phyloP scores from a whole-genome alignment of 768 basidiomycete species.

The Peribolospora baueri region DNA sequence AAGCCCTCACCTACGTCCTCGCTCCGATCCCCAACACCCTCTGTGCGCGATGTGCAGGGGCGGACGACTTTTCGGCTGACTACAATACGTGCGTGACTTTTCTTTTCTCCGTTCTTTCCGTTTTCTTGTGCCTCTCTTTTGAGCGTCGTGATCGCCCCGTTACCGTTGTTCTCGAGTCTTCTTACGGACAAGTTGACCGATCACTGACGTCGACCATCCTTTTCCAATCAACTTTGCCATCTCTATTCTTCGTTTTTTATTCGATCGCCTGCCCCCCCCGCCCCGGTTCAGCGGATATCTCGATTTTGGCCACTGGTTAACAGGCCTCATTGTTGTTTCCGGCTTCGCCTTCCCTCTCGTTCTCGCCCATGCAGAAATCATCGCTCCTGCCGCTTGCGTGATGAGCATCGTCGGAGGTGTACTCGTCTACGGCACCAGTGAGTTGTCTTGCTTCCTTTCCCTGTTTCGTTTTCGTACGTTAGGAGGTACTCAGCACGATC shows the following conservation, averaged over 20 bases:
- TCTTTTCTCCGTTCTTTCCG: not conserved
- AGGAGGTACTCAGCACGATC: no score
- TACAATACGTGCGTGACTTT: slow-evolving; percentile 26
- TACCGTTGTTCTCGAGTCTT: no score
- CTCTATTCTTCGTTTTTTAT: not conserved
- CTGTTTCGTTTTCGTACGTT: no score
- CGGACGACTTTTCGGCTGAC: slow-evolving; percentile 61
- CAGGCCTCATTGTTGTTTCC: slow-evolving; percentile 65
- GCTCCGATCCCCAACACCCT: slow-evolving; percentile 88
- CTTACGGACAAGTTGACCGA: no score
- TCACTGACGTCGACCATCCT: no score
- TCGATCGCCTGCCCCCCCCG: not conserved
- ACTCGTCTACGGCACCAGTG: slow-evolving; percentile 13
- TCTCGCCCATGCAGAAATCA: slow-evolving; percentile 72
- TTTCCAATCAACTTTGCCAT: not conserved
- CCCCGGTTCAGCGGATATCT: slow-evolving; percentile 21
- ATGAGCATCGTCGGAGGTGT: slow-evolving; percentile 93
- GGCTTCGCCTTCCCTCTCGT: slow-evolving; percentile 83
- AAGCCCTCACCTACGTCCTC: slow-evolving; percentile 80
- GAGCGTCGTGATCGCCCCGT: no score
- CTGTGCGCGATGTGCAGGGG: slow-evolving; percentile 64
- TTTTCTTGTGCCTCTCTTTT: not conserved
- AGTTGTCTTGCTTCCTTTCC: not conserved
- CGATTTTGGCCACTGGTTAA: slow-evolving; percentile 87
- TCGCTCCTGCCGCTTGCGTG: slow-evolving; percentile 53